phyloP scores from a whole-genome alignment of 108 stramenopile species.

The Skeletonema marinoi region DNA sequence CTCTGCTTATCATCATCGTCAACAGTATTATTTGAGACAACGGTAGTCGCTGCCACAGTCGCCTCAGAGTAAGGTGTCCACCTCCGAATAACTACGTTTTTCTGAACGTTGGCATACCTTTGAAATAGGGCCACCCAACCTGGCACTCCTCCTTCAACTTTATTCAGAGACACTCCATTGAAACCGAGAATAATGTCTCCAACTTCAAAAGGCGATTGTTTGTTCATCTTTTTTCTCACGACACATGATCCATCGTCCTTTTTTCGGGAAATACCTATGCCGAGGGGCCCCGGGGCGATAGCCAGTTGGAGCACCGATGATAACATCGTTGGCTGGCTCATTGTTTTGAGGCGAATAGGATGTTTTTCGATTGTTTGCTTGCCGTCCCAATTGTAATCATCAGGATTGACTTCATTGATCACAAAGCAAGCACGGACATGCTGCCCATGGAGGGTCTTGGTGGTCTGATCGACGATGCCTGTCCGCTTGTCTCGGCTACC shows the following conservation, averaged over 20 bases:
- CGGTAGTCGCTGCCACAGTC: background rate
- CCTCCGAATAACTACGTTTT: conserved; percentile 5
- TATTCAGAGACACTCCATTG: background rate
- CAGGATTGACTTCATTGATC: too few relatives aligned
- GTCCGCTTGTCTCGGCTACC: too few relatives aligned
- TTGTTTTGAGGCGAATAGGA: background rate
- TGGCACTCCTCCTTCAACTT: background rate
- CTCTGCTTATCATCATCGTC: too few relatives aligned
- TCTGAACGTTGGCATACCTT: background rate
- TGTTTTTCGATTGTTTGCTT: too few relatives aligned
- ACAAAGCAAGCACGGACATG: too few relatives aligned
- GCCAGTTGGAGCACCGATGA: background rate
- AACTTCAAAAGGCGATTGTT: background rate
- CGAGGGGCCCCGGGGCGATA: background rate
- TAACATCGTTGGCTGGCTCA: background rate
- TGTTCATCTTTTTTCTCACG: background rate
- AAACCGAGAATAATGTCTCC: conserved; percentile 4
- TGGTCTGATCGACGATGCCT: too few relatives aligned
- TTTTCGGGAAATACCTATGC: background rate
- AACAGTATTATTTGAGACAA: too few relatives aligned
- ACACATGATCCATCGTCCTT: background rate
- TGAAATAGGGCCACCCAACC: conserved; percentile 8
- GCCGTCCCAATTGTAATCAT: too few relatives aligned
- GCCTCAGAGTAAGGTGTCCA: background rate
- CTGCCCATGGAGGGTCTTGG: too few relatives aligned